Evolutionary conservation across 2,329 filamentous ascomycete genomes (phyloP).

Genomic region (Verticillium alfalfae): DNA sequence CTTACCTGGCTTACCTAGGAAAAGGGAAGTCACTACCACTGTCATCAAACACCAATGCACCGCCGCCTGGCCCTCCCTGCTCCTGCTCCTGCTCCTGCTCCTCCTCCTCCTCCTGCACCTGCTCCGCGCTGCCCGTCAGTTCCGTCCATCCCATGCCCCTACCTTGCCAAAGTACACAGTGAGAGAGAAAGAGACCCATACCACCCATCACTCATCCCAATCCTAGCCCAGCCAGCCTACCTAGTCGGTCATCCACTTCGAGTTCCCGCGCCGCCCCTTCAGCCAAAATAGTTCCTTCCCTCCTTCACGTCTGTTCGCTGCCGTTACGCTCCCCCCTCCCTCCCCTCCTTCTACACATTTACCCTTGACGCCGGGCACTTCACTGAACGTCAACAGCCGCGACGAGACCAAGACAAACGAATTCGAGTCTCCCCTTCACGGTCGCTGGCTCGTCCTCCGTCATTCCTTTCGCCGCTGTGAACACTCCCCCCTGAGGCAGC

Average conservation of each 20-base stretch:
- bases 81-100: no score
- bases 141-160: neutral
- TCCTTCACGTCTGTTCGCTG: neutral
- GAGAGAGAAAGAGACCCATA: neutral
- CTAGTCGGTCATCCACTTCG: neutral
- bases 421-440: neutral
- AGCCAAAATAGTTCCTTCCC: neutral
- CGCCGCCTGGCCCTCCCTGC: neutral
- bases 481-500: neutral
- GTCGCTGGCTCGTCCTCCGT: neutral
- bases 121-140: neutral
- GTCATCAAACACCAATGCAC: constrained; percentile 4
- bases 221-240: neutral
- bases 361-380: neutral
- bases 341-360: neutral
- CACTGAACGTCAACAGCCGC: neutral
- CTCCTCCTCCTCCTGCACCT: neutral
- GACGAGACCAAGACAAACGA: neutral
- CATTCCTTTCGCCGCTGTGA: neutral
- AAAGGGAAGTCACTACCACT: neutral
- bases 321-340: neutral
- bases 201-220: neutral
- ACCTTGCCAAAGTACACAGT: no score
- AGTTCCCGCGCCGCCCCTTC: neutral
- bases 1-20: neutral